Percentiles rank a stretch among this genome's conserved stretches.
Conservation (phyloP, 371 early-diverging fungal species). For the Dentiscutata heterogama region DNA sequence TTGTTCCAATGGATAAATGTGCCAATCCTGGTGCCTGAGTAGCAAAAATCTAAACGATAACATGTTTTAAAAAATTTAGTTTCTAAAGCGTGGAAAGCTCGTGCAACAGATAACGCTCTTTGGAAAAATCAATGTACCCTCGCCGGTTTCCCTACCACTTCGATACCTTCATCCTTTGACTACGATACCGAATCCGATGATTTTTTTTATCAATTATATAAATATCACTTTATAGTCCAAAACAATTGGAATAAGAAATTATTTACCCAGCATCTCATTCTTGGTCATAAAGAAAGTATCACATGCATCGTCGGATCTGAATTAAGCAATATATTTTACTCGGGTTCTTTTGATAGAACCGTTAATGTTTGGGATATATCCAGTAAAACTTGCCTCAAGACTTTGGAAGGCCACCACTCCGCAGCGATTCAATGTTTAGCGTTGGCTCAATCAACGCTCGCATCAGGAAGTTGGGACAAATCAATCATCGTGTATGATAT, state of each 20-base stretch:
- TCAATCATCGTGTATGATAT: constrained; percentile 89
- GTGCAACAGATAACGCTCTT: constrained; percentile 34
- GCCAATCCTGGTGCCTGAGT: no score
- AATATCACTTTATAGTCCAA: neutral
- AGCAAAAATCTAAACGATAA: neutral
- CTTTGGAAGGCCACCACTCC: constrained; percentile 79
- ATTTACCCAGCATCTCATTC: constrained; percentile 4
- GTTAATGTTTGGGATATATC: constrained; percentile 80
- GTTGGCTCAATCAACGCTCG: constrained; percentile 78
- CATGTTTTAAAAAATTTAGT: neutral
- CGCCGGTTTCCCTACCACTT: neutral
- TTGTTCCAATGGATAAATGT: no score
- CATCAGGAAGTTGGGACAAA: constrained; percentile 92
- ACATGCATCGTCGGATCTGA: constrained; percentile 26
- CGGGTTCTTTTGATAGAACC: constrained; percentile 94
- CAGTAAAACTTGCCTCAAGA: constrained; percentile 71
- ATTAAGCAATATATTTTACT: constrained; percentile 80
- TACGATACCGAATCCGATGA: neutral
- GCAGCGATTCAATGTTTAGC: constrained; percentile 92
- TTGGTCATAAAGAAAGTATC: constrained; percentile 19
- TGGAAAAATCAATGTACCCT: constrained; percentile 18
- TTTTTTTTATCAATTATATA: constrained; percentile 27
- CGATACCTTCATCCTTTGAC: constrained; percentile 6
- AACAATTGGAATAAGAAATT: constrained; percentile 5
- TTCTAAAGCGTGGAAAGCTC: constrained; percentile 24